Evolutionary conservation across 2,329 filamentous ascomycete species (phyloP).

Genomic region (Rutstroemia sp.): DNA sequence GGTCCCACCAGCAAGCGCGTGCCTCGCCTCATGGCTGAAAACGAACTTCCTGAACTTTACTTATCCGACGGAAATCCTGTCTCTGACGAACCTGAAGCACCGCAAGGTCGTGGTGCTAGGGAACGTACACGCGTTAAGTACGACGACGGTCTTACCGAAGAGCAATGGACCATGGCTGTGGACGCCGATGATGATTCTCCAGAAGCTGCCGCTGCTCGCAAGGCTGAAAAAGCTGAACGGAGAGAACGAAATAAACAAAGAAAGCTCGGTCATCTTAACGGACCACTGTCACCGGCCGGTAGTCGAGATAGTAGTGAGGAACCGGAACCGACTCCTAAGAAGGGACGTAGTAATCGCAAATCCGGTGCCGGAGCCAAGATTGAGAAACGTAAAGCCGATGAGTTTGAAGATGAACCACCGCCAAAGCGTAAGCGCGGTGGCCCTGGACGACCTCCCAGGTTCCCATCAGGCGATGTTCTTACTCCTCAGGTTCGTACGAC

Average conservation of each 20-base stretch:
- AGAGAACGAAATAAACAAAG: slow-evolving; percentile 70
- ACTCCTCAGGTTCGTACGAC: slow-evolving; percentile 61
- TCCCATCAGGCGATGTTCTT: slow-evolving; percentile 47
- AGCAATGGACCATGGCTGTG: slow-evolving; percentile 97
- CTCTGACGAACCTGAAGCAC: slow-evolving; percentile 70
- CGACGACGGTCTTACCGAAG: slow-evolving; percentile 94
- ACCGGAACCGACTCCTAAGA: slow-evolving; percentile 63
- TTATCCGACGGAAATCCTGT: slow-evolving; percentile 77
- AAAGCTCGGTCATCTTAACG: slow-evolving; percentile 33
- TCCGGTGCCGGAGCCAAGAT: slow-evolving; percentile 49
- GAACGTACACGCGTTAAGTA: slow-evolving; percentile 93
- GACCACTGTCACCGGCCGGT: slow-evolving; percentile 53
- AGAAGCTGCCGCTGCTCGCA: slow-evolving; percentile 85
- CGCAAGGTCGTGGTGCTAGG: slow-evolving; percentile 80
- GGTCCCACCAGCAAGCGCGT: slow-evolving; percentile 52
- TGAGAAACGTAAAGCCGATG: slow-evolving; percentile 80
- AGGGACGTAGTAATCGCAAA: slow-evolving; percentile 68
- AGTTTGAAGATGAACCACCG: slow-evolving; percentile 65
- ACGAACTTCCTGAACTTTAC: slow-evolving; percentile 90
- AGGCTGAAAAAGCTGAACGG: slow-evolving; percentile 76
- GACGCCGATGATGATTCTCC: slow-evolving; percentile 94
- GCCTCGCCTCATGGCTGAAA: slow-evolving; percentile 78
- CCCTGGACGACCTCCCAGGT: slow-evolving; percentile 57
- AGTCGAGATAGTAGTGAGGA: slow-evolving; percentile 82
- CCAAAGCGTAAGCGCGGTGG: slow-evolving; percentile 72